A percentile compares a stretch with the other conserved stretches of the same genome.
These are phyloP conservation scores for Calonectria pteridis DNA, from an alignment of 2,329 filamentous ascomycete species.

Conservation along the genomic window DNA sequence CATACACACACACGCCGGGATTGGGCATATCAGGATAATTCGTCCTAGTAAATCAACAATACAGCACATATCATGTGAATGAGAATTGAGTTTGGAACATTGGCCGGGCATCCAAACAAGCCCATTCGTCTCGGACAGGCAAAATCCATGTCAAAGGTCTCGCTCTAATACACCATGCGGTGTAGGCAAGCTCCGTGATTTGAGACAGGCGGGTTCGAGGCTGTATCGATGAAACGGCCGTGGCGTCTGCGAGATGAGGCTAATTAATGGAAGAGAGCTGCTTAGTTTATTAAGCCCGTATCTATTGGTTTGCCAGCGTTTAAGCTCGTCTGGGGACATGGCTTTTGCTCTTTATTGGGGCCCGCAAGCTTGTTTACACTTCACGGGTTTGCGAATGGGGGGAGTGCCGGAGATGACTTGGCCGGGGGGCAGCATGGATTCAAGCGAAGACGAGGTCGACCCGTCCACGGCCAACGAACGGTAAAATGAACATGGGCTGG, in stretches of 20 bases:
- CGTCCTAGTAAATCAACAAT: not conserved
- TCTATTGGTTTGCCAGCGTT: not conserved
- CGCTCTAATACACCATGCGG: not conserved
- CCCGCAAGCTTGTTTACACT: constrained; percentile 8
- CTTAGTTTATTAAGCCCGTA: constrained; percentile 11
- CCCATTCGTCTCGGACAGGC: not conserved
- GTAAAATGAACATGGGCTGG: not conserved
- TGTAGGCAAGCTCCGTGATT: not conserved
- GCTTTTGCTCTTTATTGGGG: not conserved
- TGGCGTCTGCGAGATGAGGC: constrained; percentile 14
- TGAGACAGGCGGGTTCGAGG: constrained; percentile 10
- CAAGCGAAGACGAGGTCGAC: not conserved
- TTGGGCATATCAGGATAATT: not conserved
- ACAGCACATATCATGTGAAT: not conserved
- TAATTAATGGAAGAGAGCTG: not conserved
- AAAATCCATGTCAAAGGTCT: not conserved
- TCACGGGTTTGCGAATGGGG: not conserved
- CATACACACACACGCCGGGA: not conserved
- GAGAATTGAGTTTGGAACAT: not conserved
- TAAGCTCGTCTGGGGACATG: not conserved
- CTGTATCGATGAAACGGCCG: constrained; percentile 19
- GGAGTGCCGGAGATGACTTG: not conserved
- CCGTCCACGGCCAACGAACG: not conserved
- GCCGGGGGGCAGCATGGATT: not conserved
- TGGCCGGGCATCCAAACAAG: not conserved